Conservation (phyloP, 345 rosid genomes). For the Limnanthes douglasii region DNA sequence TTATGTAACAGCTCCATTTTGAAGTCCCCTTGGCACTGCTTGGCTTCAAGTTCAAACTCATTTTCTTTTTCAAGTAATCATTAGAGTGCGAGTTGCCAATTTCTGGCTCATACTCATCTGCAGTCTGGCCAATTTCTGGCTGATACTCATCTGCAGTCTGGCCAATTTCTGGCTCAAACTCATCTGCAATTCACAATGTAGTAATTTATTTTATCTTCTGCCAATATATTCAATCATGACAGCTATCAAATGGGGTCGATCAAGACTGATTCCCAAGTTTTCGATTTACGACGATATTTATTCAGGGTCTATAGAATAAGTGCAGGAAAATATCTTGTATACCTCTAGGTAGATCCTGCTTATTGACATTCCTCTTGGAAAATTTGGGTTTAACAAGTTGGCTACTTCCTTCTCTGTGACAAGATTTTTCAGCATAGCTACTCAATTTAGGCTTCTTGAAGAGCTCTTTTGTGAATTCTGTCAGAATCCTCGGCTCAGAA, state of each 20-base stretch:
- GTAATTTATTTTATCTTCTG: too few species aligned
- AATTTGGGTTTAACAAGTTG: slow-evolving; percentile 17
- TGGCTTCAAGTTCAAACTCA: too few species aligned
- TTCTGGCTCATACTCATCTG: neutral
- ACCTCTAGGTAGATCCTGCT: neutral
- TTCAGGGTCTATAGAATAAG: slow-evolving; percentile 10
- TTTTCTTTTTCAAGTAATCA: too few species aligned
- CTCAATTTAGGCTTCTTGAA: slow-evolving; percentile 43
- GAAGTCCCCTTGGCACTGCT: slow-evolving; percentile 9
- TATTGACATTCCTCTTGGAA: slow-evolving; percentile 9
- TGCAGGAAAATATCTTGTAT: neutral
- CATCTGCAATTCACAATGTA: neutral
- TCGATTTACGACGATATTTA: neutral
- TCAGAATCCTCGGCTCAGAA: slow-evolving; percentile 25
- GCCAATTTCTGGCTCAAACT: too few species aligned
- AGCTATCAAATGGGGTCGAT: too few species aligned
- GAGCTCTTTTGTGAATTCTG: slow-evolving; percentile 26
- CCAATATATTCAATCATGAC: too few species aligned
- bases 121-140: too few species aligned
- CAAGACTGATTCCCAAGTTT: neutral
- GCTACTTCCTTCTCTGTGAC: neutral
- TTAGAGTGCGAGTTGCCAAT: too few species aligned
- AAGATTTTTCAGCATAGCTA: neutral
- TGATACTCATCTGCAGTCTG: too few species aligned
- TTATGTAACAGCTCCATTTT: slow-evolving; percentile 31